Base-by-base conservation (phyloP, 441 rosid species). In the Adansonia rubrostipa region DNA sequence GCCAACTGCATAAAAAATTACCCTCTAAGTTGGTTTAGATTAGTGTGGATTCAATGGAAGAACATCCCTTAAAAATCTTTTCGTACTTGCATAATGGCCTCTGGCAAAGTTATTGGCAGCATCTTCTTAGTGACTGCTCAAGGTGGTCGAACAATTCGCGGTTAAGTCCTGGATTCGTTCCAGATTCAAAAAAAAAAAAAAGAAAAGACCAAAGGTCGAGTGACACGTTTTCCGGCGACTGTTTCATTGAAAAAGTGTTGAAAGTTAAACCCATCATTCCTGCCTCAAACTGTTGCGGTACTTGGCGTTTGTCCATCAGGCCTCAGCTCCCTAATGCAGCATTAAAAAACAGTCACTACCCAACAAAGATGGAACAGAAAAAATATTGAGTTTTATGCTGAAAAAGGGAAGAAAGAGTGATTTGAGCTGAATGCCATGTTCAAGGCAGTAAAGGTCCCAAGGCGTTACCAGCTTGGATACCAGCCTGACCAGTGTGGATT, bases 101-200 rank as follows among this genome's bases (percentile, higher is more conserved):
- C 40, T 36, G 40, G 40, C 56, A 54, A 78, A 82, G 71, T 79
- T 82, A 20, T 82, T 79, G 64, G 84, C 84, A 2, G 84, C 84
- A n/a, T 78, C 84, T 67, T 79, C 82, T 57, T 83, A 78, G 62
- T 86, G 85, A 24, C 83, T 84, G 82, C 40, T 84, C 82, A 6
- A 82, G 86, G 77, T 84, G 84, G 40, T 36, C 40, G 74, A 80
- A 83, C 42, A 83, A 60, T 20, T 83, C 83, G 15, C 80, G 81
- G 67, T 83, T 75, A 83, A 0, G 82, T 78, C 54, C 84, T 36
- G 40, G 40, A 36, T 36, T 36, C 40, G 40, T 4, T 36, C 40
- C 40, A 36, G 40, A 36, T 36, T 36, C 40, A 1, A 36, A 36
- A 36, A 36, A 36, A 36, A 28, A 28, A 28, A 28, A 28, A 36